Percentiles rank a stretch among this genome's conserved stretches.
These are phyloP conservation scores for Gaeumannomyces sp. DNA, from an alignment of 2,329 filamentous ascomycete genomes.

Conservation along the genomic window DNA sequence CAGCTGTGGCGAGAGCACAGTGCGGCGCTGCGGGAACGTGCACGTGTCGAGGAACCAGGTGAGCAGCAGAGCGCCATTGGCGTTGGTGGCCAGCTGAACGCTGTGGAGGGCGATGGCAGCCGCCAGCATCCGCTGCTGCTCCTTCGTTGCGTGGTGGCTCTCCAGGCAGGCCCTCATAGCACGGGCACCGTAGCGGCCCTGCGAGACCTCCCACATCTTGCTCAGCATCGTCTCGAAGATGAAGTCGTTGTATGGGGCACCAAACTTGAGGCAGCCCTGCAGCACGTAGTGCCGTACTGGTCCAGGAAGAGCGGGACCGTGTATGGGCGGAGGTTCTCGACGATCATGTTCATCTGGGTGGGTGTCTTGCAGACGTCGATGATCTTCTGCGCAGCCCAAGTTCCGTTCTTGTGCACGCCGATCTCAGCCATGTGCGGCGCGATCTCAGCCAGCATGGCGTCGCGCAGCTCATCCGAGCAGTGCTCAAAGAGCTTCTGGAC, in stretches of 20 bases:
- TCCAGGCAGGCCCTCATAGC: slow-evolving; percentile 96
- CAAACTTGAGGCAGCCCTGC: slow-evolving; percentile 92
- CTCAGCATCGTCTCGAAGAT: slow-evolving; percentile 97
- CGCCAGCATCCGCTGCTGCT: slow-evolving; percentile 91
- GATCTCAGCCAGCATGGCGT: slow-evolving; percentile 85
- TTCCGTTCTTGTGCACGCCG: slow-evolving; percentile 97
- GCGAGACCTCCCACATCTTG: slow-evolving; percentile 86
- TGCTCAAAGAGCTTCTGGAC: slow-evolving; percentile 98
- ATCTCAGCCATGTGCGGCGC: slow-evolving; percentile 91
- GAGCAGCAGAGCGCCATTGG: slow-evolving; percentile 85
- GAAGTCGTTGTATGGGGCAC: slow-evolving; percentile 83
- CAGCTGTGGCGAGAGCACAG: slow-evolving; percentile 83
- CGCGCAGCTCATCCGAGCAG: slow-evolving; percentile 83
- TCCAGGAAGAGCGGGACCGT: slow-evolving; percentile 90
- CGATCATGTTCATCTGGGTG: slow-evolving; percentile 75
- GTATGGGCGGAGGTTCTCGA: slow-evolving; percentile 77
- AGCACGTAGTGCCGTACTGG: slow-evolving; percentile 96
- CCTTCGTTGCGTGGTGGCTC: slow-evolving; percentile 89
- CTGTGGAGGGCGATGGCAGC: slow-evolving; percentile 94
- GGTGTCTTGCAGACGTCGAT: slow-evolving; percentile 91
- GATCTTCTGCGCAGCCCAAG: slow-evolving; percentile 98
- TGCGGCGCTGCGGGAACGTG: slow-evolving; percentile 86
- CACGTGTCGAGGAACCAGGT: slow-evolving; percentile 99
- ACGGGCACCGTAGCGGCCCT: slow-evolving; percentile 88
- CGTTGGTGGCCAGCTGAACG: slow-evolving; percentile 91